Evolutionary conservation across 2,329 filamentous ascomycete species (phyloP).

Genomic region (Beauveria brongniartii): DNA sequence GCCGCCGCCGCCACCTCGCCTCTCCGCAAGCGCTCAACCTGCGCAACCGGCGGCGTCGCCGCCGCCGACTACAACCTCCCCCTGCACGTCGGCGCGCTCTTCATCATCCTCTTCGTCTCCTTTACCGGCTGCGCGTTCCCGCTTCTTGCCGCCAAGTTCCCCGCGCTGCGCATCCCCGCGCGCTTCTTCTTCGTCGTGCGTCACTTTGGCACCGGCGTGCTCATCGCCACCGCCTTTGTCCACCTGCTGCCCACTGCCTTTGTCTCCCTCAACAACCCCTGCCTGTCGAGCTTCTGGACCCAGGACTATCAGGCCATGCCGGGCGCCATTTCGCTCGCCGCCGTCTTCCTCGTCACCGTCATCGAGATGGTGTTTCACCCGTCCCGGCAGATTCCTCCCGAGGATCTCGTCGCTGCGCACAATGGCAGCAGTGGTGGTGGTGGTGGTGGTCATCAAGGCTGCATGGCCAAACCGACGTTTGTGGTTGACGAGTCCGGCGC

Average conservation of each 20-base stretch:
- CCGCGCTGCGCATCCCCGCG: constrained; percentile 44
- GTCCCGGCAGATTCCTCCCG: constrained; percentile 23
- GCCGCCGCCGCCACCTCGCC: constrained; percentile 14
- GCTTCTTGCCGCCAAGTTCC: constrained; percentile 43
- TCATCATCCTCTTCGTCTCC: constrained; percentile 40
- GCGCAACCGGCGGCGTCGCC: constrained; percentile 22
- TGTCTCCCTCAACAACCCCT: constrained; percentile 52
- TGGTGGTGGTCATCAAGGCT: constrained; percentile 14
- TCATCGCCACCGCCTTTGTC: constrained; percentile 69
- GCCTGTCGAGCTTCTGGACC: constrained; percentile 69
- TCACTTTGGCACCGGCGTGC: constrained; percentile 72
- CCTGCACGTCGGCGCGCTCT: constrained; percentile 49
- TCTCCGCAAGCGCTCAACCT: constrained; percentile 22
- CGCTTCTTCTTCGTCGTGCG: constrained; percentile 49
- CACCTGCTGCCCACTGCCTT: constrained; percentile 64
- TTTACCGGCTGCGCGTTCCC: constrained; percentile 45
- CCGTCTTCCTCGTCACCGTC: constrained; percentile 69
- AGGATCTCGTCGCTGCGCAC: not conserved
- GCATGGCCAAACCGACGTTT: constrained; percentile 13
- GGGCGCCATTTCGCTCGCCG: constrained; percentile 70
- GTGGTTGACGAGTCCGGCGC: not conserved
- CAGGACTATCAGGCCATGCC: constrained; percentile 68
- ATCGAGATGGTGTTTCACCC: constrained; percentile 64
- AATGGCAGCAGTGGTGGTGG: not conserved
- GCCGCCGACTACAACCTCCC: constrained; percentile 45